Percentiles rank a stretch among this genome's conserved stretches.
Evolutionary conservation across 2,329 filamentous ascomycete species (phyloP).

Genomic region (Diaporthe australafricana): DNA sequence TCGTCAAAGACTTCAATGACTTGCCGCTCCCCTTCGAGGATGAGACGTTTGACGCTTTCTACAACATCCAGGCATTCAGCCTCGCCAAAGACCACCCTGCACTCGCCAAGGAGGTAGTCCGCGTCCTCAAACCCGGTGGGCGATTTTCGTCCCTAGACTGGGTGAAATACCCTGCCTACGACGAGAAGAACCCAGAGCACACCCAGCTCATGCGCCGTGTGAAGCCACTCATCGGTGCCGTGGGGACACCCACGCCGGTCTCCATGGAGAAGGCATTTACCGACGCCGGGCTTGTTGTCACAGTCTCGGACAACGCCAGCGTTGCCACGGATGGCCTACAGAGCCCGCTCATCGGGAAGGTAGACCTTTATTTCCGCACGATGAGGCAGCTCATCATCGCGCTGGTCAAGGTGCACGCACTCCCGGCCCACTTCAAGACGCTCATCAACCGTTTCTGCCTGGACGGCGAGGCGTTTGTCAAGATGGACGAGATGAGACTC

Average conservation of each 20-base stretch:
- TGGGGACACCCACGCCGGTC: slow-evolving; percentile 63
- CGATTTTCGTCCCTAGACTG: slow-evolving; percentile 64
- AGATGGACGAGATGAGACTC: slow-evolving; percentile 66
- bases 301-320: slow-evolving; percentile 63
- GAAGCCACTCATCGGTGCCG: slow-evolving; percentile 66
- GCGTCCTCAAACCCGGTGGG: slow-evolving; percentile 62
- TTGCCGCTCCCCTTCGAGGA: slow-evolving; percentile 63
- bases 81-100: slow-evolving; percentile 60
- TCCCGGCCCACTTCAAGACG: slow-evolving; percentile 64
- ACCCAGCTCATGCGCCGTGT: slow-evolving; percentile 64
- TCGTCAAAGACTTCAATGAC: slow-evolving; percentile 63
- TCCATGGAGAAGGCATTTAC: slow-evolving; percentile 58
- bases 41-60: slow-evolving; percentile 62
- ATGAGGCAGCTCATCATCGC: slow-evolving; percentile 60
- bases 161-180: slow-evolving; percentile 63
- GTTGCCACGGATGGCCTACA: slow-evolving; percentile 57
- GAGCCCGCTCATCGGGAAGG: slow-evolving; percentile 64
- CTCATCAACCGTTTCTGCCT: slow-evolving; percentile 64
- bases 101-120: slow-evolving; percentile 61
- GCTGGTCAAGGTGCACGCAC: slow-evolving; percentile 57
- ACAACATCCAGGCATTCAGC: slow-evolving; percentile 69
- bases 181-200: slow-evolving; percentile 58
- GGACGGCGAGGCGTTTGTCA: slow-evolving; percentile 65
- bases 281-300: slow-evolving; percentile 60
- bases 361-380: slow-evolving; percentile 65